Percentiles rank a stretch among this genome's conserved stretches.
phyloP scores from a whole-genome alignment of 176 grass and related monocot species.

The Carex kokanica region DNA sequence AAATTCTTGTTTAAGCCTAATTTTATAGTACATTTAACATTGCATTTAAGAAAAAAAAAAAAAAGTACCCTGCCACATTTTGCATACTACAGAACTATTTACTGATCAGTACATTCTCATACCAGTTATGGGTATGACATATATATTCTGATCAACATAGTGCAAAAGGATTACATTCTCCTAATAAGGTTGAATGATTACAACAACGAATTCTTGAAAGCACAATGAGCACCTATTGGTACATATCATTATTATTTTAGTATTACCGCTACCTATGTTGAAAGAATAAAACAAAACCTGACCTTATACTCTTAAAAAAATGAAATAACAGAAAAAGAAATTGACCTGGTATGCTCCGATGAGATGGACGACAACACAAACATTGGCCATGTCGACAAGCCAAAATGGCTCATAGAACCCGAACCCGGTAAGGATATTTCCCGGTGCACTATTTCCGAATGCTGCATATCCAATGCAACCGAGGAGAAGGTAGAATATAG shows the following conservation, averaged over 20 bases:
- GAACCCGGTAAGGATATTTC: slow-evolving; percentile 72
- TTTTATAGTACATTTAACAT: not conserved
- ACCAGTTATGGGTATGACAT: not conserved
- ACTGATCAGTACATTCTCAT: not conserved
- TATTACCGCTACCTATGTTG: not conserved
- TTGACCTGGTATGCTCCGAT: slow-evolving; percentile 81
- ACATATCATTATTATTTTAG: not conserved
- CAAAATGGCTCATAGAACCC: slow-evolving; percentile 95
- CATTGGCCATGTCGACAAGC: slow-evolving; percentile 91
- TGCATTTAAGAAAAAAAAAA: not conserved
- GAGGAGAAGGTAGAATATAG: slow-evolving; percentile 83
- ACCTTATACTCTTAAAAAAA: not conserved
- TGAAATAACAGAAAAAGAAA: not conserved
- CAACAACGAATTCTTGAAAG: not conserved
- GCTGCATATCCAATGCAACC: slow-evolving; percentile 79
- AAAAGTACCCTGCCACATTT: not conserved
- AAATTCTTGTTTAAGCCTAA: too few species aligned
- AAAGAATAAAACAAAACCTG: not conserved
- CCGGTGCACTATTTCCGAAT: slow-evolving; percentile 72
- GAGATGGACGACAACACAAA: slow-evolving; percentile 91
- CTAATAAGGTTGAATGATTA: not conserved
- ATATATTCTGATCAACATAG: not conserved
- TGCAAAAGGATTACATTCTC: not conserved
- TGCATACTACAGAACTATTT: not conserved
- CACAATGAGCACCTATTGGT: not conserved